phyloP scores from a whole-genome alignment of 2,329 filamentous ascomycete genomes.

The Aspergillus pseudoglaucus region DNA sequence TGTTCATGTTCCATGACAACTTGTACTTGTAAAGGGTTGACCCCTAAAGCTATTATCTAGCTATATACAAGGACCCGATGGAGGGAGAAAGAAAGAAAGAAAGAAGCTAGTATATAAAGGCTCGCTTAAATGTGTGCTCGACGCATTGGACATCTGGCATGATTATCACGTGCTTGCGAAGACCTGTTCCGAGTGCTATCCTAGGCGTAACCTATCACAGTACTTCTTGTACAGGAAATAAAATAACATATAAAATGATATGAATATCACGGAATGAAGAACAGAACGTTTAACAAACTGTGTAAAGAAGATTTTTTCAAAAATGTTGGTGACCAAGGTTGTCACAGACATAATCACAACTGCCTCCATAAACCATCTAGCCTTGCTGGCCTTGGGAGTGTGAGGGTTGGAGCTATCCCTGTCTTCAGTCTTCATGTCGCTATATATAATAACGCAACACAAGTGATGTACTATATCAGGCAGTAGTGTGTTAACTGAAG shows the following conservation, averaged over 20 bases:
- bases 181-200: no score
- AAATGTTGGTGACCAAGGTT: not conserved
- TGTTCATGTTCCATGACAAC: no score
- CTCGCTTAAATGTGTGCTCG: no score
- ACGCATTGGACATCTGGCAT: no score
- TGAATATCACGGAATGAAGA: not conserved
- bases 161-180: no score
- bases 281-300: not conserved
- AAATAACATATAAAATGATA: not conserved
- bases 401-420: not conserved
- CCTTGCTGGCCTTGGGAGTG: not conserved
- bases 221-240: not conserved
- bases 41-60: constrained; percentile 18
- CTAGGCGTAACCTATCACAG: no score
- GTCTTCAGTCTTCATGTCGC: constrained; percentile 1
- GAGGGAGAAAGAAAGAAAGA: no score
- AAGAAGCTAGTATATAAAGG: no score
- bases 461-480: not conserved
- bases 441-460: not conserved
- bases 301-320: not conserved
- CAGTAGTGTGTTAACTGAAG: constrained; percentile 1
- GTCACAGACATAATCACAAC: not conserved
- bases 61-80: no score
- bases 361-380: not conserved
- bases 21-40: constrained; percentile 39